Evolutionary conservation across 1,284 basidiomycete species (phyloP), one percentile per base, ranked within the genome.

Genomic region (Coniferiporia sulphurascens): DNA sequence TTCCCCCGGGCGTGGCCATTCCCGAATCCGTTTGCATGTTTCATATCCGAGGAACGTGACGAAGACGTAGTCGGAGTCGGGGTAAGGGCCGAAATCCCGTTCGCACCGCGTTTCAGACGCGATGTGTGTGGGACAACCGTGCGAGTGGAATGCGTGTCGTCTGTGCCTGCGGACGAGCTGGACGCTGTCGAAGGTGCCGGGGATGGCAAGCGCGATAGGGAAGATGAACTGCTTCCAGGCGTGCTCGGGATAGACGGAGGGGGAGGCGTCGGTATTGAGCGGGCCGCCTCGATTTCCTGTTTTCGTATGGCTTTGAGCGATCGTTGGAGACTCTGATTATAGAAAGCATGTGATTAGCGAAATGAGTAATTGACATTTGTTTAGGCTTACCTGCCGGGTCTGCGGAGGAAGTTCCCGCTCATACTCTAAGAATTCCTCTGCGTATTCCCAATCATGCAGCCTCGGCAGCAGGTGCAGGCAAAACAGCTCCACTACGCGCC

Each of bases 381-480:
- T 13, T n/a, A 41, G 27, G 67, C 80, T 61, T 69, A 89, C 89
- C 74, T 79, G 74, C 69, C 83, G 76, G 52, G 70, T 73, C 13
- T 75, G 72, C 0, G 68, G 63, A n/a, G 76, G 65, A 22, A 91
- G 73, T 66, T 91, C 87, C 22, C 74, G 73, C 69, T 91, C 89
- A 65, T 87, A 87, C 52, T 80, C 75, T 61, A 92, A 66, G 66
- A 90, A 91, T 61, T 89, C 87, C 55, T 75, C 76, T 10, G 86
- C 86, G 67, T 90, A 89, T 27, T 86, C 83, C 89, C 89, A 92
- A 63, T 89, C 84, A 54, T 81, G 82, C 44, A 92, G 69, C 48
- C 81, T 80, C 0, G 89, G 86, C 27, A 92, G 72, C 32, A 91
- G 72, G 62, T 86, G 84, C 12, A 91, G 72, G 65, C 83, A 85